Evolutionary conservation across 805 yeast genomes (phyloP), one percentile per base, ranked within the genome.

Genomic region (Zygosaccharomyces gambellarensis): DNA sequence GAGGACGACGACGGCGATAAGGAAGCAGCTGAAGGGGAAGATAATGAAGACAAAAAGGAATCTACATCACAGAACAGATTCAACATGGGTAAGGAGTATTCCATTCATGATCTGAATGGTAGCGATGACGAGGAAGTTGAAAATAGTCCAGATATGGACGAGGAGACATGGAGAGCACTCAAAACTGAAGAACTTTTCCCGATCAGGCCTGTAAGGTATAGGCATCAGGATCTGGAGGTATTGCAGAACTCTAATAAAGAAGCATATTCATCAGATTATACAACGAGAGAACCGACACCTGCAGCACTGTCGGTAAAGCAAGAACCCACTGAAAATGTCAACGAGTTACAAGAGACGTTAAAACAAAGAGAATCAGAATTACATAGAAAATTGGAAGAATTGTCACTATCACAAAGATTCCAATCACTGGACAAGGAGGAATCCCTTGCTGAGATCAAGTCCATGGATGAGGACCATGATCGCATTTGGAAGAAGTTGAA

Each of bases 51-150:
- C 3, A 51, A 53, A 6, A 60, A 56, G 10, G 44, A 43, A 12
- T 36, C 59, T 64, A 14, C 40, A 12, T 30, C 48, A 4, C 50
- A 49, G 30, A 53, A 80, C 3, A 77, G 70, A 58, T 81, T 83
- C 53, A 78, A 84, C 64, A 82, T 85, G 86, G 81, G 80, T 48
- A 75, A 77, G 58, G 83, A 77, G 43, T 81, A 80, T 54, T 69
- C 68, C 27, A 74, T 78, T 56, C 77, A 72, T 21, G 80, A 58
- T 25, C 42, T 54, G 25, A 39, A 43, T 25, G 51, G 52, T 17
- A 58, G 53, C n/a, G 60, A 59, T 1, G 53, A 49, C 8, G 57
- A 53, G 7, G 50, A 45, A 12, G 63, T 54, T 25, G 59, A 47
- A 6, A 53, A 48, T 12, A 59, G 56, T 23, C 54, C 51, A 7